Base-by-base conservation (phyloP, 2,329 filamentous ascomycete genomes). In the Ophiosphaerella korrae region DNA sequence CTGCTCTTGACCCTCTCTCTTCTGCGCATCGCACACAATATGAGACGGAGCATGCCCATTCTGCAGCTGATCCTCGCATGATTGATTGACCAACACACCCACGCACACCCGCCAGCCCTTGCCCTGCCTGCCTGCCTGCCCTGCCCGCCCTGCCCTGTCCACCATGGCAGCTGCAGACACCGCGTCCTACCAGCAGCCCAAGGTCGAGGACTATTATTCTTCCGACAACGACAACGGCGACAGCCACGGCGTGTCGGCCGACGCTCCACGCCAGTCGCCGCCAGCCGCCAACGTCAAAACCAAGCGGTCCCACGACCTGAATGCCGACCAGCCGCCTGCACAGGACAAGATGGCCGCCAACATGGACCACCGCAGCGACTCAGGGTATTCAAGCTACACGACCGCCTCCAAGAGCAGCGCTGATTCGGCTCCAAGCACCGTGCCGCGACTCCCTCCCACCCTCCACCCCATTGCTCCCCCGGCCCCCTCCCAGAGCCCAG, bases 341-440 rank as follows among this genome's bases (percentile, higher is more conserved):
- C 50, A 50, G 34, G 61, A 67, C 42, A 63, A 63, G 50, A 60
- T 58, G 50, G 52, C 55, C 33, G 48, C 59, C 56, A 70, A 71
- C 59, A 72, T 75, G 53, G 79, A 83, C 70, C 74, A 76, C 65
- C 78, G 79, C 61, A 84, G 80, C 73, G 84, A 87, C 73, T 85
- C 83, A 59, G 83, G 83, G 63, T 85, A 85, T 76, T 84, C 82
- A 57, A 85, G 82, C 75, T 78, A 79, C 64, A 83, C 82, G 63
- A 77, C 77, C 59, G 78, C 79, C 57, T 79, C 80, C 55, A 74
- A 78, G 71, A 73, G 70, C 65, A 78, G 79, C 74, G 78, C 78
- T 78, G 74, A 81, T 77, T 80, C 80, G 66, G 75, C 71, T 58
- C 75, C 75, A 74, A 75, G 73, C 70, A 62, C 65, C 55, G 60